Conservation (phyloP, 2,329 filamentous ascomycete genomes). For the Incumbomyces delicatus region DNA sequence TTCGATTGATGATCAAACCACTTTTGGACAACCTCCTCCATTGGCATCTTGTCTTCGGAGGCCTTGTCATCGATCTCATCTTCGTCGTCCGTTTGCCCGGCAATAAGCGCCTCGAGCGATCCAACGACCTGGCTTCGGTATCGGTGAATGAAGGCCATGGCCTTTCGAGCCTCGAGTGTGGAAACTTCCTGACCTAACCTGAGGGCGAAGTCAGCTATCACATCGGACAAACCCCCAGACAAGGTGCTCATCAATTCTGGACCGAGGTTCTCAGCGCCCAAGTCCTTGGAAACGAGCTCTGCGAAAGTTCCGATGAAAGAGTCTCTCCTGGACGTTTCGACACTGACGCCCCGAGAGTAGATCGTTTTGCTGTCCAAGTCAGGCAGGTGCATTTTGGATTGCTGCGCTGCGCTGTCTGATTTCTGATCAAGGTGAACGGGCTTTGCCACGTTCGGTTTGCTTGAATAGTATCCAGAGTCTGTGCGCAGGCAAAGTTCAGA, state of each 20-base stretch:
- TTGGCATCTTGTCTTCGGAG: neutral
- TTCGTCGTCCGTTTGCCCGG: neutral
- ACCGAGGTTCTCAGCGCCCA: neutral
- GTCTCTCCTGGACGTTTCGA: neutral
- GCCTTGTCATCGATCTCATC: neutral
- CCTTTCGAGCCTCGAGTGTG: neutral
- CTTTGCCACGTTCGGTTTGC: neutral
- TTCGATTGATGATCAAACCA: neutral
- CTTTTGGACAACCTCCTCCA: neutral
- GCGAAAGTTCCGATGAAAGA: neutral
- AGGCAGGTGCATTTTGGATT: neutral
- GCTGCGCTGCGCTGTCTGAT: neutral
- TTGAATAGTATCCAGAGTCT: neutral
- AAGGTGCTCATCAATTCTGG: neutral
- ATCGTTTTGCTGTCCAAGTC: neutral
- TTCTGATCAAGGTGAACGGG: neutral
- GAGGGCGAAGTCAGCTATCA: neutral
- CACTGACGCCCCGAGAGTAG: neutral
- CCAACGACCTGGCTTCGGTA: neutral
- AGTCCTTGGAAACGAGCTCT: neutral
- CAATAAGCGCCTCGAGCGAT: neutral
- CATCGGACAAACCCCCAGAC: neutral
- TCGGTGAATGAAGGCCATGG: neutral
- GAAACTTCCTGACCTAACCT: neutral
- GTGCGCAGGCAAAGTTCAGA: neutral